Percentiles rank a stretch among this genome's conserved stretches.
Conservation (phyloP, 805 yeast genomes). For the Isabelozyma gotoi region DNA sequence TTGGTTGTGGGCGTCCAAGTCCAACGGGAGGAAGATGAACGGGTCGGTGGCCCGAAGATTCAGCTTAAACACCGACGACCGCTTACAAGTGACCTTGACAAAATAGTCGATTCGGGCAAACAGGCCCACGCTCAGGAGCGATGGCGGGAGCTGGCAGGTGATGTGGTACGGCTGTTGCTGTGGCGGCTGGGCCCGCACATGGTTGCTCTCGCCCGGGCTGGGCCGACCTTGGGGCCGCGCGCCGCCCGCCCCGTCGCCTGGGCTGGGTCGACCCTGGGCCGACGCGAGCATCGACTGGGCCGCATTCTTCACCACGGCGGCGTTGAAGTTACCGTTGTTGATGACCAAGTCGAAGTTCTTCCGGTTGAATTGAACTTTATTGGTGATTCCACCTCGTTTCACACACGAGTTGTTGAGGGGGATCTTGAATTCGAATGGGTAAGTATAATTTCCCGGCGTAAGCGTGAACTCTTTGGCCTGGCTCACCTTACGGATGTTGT, state of each 20-base stretch:
- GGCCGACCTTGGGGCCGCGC: no score
- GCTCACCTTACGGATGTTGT: slow-evolving; percentile 44
- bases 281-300: slow-evolving; percentile 12
- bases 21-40: slow-evolving; percentile 54
- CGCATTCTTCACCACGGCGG: slow-evolving; percentile 12
- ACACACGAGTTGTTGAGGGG: slow-evolving; percentile 44
- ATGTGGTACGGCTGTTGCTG: slow-evolving; percentile 20
- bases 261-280: no score
- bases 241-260: no score
- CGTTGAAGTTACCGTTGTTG: slow-evolving; percentile 31
- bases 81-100: slow-evolving; percentile 59
- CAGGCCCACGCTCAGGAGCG: slow-evolving; percentile 28
- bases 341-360: slow-evolving; percentile 26
- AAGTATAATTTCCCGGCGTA: slow-evolving; percentile 50
- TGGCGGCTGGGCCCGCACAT: not conserved
- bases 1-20: slow-evolving; percentile 23
- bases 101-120: slow-evolving; percentile 49
- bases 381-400: slow-evolving; percentile 32
- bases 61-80: slow-evolving; percentile 47
- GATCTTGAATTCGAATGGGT: slow-evolving; percentile 47
- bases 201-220: not conserved
- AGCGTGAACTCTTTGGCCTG: slow-evolving; percentile 45
- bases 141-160: slow-evolving; percentile 32
- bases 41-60: slow-evolving; percentile 50
- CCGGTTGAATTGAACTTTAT: slow-evolving; percentile 29